Percentiles rank a stretch among this genome's conserved stretches.
Evolutionary conservation across 106 monocot genomes (phyloP).

Genomic region (Alisma plantagoaquatica): DNA sequence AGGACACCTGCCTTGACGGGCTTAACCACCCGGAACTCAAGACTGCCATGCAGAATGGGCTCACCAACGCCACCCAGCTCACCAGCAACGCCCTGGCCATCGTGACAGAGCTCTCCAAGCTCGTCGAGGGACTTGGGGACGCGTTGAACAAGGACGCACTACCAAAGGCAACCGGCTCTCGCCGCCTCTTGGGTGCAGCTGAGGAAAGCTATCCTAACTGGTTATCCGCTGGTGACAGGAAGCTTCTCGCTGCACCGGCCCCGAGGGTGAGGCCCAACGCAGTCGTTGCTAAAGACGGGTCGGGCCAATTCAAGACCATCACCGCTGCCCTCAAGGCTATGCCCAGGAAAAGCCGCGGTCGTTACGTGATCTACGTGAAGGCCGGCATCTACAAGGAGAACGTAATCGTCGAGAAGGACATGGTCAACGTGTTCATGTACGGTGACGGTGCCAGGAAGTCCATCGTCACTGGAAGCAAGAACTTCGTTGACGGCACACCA

Average conservation of each 20-base stretch:
- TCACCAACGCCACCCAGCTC: conserved; percentile 28
- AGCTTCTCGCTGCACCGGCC: neutral
- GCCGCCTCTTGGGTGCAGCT: neutral
- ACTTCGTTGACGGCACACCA: too few species aligned
- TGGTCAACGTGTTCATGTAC: conserved; percentile 5
- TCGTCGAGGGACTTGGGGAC: conserved; percentile 3
- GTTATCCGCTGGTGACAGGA: conserved; percentile 1
- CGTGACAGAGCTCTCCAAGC: conserved; percentile 12
- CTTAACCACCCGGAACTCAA: conserved; percentile 30
- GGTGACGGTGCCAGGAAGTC: conserved; percentile 1
- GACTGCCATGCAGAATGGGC: conserved; percentile 12
- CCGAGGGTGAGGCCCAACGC: neutral
- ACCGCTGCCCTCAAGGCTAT: neutral
- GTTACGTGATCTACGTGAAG: too few species aligned
- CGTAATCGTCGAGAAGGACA: neutral
- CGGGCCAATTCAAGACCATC: neutral
- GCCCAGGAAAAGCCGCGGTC: neutral
- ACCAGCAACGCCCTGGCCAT: conserved; percentile 61
- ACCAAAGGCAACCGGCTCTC: conserved; percentile 11
- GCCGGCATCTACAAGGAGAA: too few species aligned
- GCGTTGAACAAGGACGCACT: neutral
- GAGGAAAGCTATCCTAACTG: neutral
- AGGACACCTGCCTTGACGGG: conserved; percentile 45
- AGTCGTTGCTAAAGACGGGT: neutral
- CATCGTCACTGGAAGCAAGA: neutral